Base-by-base conservation (phyloP, 176 grass and related monocot species). In the Ananas comosus region DNA sequence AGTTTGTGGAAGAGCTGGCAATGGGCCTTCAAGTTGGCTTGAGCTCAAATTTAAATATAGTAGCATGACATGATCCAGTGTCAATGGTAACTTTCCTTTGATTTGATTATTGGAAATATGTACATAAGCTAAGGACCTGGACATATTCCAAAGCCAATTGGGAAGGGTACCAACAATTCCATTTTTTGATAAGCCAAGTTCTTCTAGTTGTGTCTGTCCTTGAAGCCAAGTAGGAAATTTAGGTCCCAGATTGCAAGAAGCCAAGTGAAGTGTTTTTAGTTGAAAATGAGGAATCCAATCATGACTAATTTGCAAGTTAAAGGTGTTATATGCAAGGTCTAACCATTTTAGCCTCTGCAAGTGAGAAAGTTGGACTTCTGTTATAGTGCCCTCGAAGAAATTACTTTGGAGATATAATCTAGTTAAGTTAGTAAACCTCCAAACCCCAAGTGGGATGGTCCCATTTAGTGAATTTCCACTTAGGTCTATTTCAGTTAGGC, bases 271-370 rank as follows among this genome's bases (percentile, higher is more conserved):
- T 25, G 8, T 10, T 14, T 0, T n/a, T 27, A 85, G 52, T 11
- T 70, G 69, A 51, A 91, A 91, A 0, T 72, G 79, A 67, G 88
- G 84, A 68, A 70, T 49, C 84, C 88, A 91, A 24, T 63, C 10
- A 24, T 50, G 49, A 16, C 13, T 18, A 25, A 82, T 21, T 23
- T 56, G 29, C 17, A 91, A 13, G 61, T 59, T 80, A 1, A 87
- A 24, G 0, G 72, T 63, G n/a, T 77, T 85, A 0, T 49, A 10
- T 22, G 75, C 72, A 27, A 91, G 21, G 10, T 53, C 1, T 8
- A 91, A 19, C 2, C 19, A 10, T 8, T 87, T 1, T 2, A 91
- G 48, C 10, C 64, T 66, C 29, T 9, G 64, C 12, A 85, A 57
- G 13, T 11, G 64, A 21, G 57, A 18, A 33, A 87, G 71, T 66